These are phyloP conservation scores for Quercus ilex DNA, from an alignment of 306 rosid species.

Conservation along the genomic window DNA sequence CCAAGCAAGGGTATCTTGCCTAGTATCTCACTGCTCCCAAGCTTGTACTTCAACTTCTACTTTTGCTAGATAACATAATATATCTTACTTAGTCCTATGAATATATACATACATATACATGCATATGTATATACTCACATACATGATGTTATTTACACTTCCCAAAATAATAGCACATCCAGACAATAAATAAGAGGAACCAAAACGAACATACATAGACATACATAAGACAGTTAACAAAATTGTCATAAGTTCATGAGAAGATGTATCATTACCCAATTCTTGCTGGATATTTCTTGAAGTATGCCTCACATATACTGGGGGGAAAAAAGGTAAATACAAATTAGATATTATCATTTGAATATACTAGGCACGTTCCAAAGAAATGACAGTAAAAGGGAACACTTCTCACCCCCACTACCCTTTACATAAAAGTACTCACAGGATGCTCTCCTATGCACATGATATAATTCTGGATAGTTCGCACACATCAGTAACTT, in stretches of 20 bases:
- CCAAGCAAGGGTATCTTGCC: too few species aligned
- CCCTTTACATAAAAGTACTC: background rate
- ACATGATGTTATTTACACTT: background rate
- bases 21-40: too few species aligned
- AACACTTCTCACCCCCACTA: background rate
- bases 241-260: background rate
- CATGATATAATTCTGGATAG: too few species aligned
- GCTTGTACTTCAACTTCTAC: too few species aligned
- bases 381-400: background rate
- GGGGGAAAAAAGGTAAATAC: constrained; percentile 12
- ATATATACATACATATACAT: background rate
- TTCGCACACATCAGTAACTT: background rate
- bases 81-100: background rate
- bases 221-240: background rate
- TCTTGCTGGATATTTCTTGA: constrained; percentile 76
- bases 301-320: constrained; percentile 97
- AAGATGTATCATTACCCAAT: constrained; percentile 53
- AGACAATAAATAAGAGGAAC: background rate
- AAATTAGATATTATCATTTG: background rate
- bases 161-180: constrained; percentile 15
- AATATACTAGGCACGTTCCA: background rate
- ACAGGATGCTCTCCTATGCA: too few species aligned
- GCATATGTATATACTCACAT: background rate
- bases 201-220: constrained; percentile 4
- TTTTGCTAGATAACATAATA: too few species aligned